Evolutionary conservation across 106 monocot genomes (phyloP).

Genomic region (Acorus calamus): DNA sequence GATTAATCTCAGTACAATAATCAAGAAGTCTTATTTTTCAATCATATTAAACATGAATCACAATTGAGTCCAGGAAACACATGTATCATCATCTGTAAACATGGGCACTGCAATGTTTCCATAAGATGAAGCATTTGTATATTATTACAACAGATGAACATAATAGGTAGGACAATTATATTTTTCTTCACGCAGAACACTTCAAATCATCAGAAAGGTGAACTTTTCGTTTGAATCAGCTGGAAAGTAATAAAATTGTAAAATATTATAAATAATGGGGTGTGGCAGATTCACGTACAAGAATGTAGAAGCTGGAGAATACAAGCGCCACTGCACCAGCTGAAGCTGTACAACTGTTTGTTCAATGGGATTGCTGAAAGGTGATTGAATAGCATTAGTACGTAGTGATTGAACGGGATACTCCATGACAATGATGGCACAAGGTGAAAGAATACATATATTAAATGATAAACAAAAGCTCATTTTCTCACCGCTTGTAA

Average conservation of each 20-base stretch:
- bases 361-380: conserved; percentile 73
- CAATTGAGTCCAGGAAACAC: no score
- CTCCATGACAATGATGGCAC: no score
- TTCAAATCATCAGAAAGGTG: no score
- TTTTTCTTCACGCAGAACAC: no score
- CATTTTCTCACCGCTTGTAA: conserved; percentile 41
- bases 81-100: no score
- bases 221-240: no score
- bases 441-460: no score
- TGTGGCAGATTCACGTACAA: conserved; percentile 26
- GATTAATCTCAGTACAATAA: no score
- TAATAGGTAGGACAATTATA: no score
- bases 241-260: neutral
- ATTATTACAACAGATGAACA: neutral
- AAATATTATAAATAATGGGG: neutral
- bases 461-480: neutral
- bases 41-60: no score
- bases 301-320: conserved; percentile 57
- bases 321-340: conserved; percentile 70
- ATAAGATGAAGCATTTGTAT: neutral
- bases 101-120: neutral
- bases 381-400: conserved; percentile 4
- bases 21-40: no score
- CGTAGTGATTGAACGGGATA: no score
- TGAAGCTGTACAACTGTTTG: conserved; percentile 82